Percentiles rank a stretch among this genome's conserved stretches.
These are phyloP conservation scores for Aspergillus sergii DNA, from an alignment of 2,329 filamentous ascomycete species.

Conservation along the genomic window DNA sequence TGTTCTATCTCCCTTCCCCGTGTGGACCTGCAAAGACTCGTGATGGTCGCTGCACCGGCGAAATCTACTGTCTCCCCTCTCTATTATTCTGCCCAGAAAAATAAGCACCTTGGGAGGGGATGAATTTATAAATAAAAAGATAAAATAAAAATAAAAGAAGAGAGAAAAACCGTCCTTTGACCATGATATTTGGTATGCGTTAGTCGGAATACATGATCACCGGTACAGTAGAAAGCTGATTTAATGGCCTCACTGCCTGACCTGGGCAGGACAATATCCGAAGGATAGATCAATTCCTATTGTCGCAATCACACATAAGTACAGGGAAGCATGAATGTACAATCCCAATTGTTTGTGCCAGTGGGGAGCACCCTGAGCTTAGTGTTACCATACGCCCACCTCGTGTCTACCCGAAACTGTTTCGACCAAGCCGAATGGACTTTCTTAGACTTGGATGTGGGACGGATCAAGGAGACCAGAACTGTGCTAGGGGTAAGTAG, in stretches of 20 bases:
- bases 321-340: not conserved
- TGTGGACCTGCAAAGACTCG: not conserved
- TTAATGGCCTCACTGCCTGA: not conserved
- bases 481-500: not conserved
- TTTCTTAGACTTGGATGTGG: slow-evolving; percentile 1
- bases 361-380: slow-evolving; percentile 30
- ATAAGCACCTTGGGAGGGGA: too few relatives aligned
- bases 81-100: not conserved
- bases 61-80: not conserved
- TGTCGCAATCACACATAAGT: not conserved
- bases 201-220: not conserved
- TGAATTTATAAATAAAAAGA: too few relatives aligned
- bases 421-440: not conserved
- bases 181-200: not conserved
- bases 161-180: not conserved
- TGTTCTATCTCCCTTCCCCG: slow-evolving; percentile 23
- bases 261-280: not conserved
- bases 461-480: not conserved
- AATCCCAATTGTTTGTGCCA: slow-evolving; percentile 5
- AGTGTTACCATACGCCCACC: slow-evolving; percentile 16
- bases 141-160: not conserved
- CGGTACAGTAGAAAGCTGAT: not conserved
- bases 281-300: not conserved
- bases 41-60: not conserved
- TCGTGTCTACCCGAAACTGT: slow-evolving; percentile 26